Conservation (phyloP, 2,329 filamentous ascomycete species). For the Cytospora piceae region DNA sequence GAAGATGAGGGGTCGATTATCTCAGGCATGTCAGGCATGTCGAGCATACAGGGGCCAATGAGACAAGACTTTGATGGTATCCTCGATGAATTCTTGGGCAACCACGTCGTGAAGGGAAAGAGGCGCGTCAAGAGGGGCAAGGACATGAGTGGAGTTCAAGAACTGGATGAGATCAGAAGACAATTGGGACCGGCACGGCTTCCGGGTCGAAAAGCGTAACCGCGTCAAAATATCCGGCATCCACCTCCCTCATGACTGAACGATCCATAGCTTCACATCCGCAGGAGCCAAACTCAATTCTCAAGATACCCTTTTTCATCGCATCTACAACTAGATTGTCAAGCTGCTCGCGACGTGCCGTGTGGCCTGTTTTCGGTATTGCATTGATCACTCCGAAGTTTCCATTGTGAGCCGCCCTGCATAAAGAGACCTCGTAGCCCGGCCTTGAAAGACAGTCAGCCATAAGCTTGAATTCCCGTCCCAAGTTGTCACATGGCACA, state of each 20-base stretch:
- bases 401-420: background rate
- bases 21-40: slow-evolving; percentile 64
- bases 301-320: slow-evolving; percentile 24
- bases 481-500: background rate
- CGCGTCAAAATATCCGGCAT: background rate
- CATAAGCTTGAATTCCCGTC: background rate
- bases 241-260: slow-evolving; percentile 20
- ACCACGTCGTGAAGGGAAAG: slow-evolving; percentile 72
- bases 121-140: slow-evolving; percentile 78
- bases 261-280: slow-evolving; percentile 12
- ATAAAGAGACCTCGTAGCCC: background rate
- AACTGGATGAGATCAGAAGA: slow-evolving; percentile 86
- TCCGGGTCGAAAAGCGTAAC: slow-evolving; percentile 26
- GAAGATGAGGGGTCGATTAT: slow-evolving; percentile 55
- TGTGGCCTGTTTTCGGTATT: slow-evolving; percentile 5
- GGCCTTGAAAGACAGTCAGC: background rate
- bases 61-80: slow-evolving; percentile 84
- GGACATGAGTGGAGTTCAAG: slow-evolving; percentile 78
- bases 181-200: slow-evolving; percentile 78
- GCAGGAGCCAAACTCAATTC: background rate
- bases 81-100: slow-evolving; percentile 89
- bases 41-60: slow-evolving; percentile 69
- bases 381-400: background rate
- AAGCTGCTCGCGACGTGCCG: background rate
- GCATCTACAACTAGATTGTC: background rate